These are phyloP conservation scores for Curvularia eragrostidis DNA, from an alignment of 2,329 filamentous ascomycete species.

Conservation along the genomic window DNA sequence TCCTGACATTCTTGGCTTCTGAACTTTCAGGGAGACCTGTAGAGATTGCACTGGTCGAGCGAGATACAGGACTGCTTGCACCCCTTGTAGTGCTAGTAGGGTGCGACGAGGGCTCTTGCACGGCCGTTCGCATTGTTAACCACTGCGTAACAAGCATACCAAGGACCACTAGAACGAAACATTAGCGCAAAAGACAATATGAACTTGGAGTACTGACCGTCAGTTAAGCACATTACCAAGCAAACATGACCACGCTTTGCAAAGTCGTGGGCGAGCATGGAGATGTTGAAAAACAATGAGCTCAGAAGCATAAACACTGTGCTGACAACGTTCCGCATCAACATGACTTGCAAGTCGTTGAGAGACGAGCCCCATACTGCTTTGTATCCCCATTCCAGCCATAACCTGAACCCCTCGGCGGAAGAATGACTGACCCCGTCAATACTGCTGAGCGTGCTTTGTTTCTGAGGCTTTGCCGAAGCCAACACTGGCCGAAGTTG, in stretches of 20 bases:
- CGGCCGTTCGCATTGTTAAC: constrained; percentile 25
- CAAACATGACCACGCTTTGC: constrained; percentile 47
- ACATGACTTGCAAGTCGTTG: constrained; percentile 26
- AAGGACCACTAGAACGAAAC: constrained; percentile 17
- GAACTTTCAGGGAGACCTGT: not conserved
- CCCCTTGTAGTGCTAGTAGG: not conserved
- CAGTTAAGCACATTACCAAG: constrained; percentile 47
- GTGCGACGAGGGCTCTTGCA: not conserved
- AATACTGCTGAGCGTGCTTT: not conserved
- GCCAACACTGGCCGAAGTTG: constrained; percentile 39
- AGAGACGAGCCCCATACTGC: constrained; percentile 6
- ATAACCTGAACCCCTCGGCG: not conserved
- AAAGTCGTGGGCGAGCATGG: constrained; percentile 37
- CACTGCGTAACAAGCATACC: constrained; percentile 31
- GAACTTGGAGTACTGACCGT: constrained; percentile 39
- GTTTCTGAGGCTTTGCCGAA: not conserved
- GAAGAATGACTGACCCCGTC: not conserved
- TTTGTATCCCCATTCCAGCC: not conserved
- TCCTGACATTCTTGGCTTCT: not conserved
- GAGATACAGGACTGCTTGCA: not conserved
- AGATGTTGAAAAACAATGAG: constrained; percentile 44
- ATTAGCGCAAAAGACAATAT: constrained; percentile 1
- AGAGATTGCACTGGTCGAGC: not conserved
- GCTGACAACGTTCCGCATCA: constrained; percentile 37
- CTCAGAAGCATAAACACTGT: constrained; percentile 41